Conservation (phyloP, 148 eudicot genomes). For the Chenopodium quinoa region DNA sequence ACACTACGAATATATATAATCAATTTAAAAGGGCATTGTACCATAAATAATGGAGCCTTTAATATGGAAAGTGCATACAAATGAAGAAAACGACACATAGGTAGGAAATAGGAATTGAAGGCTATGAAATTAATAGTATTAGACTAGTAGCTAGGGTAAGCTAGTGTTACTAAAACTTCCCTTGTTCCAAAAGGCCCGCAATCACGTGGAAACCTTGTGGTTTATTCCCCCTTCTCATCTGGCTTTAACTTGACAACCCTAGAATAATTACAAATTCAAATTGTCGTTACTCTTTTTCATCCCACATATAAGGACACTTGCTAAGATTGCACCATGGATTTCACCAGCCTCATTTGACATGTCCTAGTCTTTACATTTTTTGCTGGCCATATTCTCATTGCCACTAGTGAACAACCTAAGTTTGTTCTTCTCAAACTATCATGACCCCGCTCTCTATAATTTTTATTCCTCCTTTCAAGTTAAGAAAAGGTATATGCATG, state of each 20-base stretch:
- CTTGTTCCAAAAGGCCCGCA: slow-evolving; percentile 27
- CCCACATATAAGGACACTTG: slow-evolving; percentile 23
- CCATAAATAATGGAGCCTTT: background rate
- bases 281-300: slow-evolving; percentile 14
- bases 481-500: background rate
- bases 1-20: too few species aligned
- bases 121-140: too few species aligned
- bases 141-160: too few species aligned
- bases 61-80: background rate
- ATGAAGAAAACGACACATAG: slow-evolving; percentile 17
- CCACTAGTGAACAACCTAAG: background rate
- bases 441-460: background rate
- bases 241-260: slow-evolving; percentile 13
- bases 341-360: slow-evolving; percentile 38
- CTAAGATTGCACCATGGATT: slow-evolving; percentile 33
- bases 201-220: slow-evolving; percentile 31
- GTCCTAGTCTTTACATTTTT: slow-evolving; percentile 13
- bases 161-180: too few species aligned
- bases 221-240: slow-evolving; percentile 17
- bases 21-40: background rate
- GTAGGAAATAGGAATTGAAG: background rate
- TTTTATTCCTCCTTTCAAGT: background rate
- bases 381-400: slow-evolving; percentile 20
- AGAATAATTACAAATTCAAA: slow-evolving; percentile 17
- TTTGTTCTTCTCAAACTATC: background rate